Base-by-base conservation (phyloP, 371 early-diverging fungal species). In the Haplosporangium sp. region DNA sequence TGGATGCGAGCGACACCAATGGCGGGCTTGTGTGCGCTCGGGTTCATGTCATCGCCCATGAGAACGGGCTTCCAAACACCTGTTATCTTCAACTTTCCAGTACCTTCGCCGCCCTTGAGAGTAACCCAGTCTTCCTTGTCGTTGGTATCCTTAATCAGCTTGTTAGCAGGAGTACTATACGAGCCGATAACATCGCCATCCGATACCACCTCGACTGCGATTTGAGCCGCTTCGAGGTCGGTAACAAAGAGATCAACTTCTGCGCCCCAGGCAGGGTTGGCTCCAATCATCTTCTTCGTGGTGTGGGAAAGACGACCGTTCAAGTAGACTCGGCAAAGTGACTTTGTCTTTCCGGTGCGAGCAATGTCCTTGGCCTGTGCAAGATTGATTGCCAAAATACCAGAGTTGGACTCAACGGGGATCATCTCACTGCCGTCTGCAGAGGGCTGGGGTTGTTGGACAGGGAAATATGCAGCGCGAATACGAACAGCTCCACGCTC, bases 1-100 rank as follows among this genome's bases (percentile, higher is more conserved):
- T 89, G 87, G 21, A 96, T 74, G 43, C 92, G 88, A 23, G 97
- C 79, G 1, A 97, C 87, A 48, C 98, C 98, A 18, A 95, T 88
- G 7, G 95, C 88, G 18, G 88, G 84, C 16, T 81, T 83, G 46
- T 86, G 80, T 14, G 74, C 64, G 13, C 77, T 81, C 55, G 83
- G 84, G 43, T 70, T 83, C 40, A 83, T 48, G 58, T 83, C 81
- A 6, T 83, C 81, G 0, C 84, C 85, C 85, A 87, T 83, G 11
- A 85, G 60, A 1, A 89, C 85, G 0, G 89, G 86, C 64, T 87
- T 87, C 89, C 89, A 89, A 23, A 85, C 77, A 8, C 83, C 86
- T 41, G 83, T 86, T 18, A 89, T 38, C 47, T 85, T 81, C 42
- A 87, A 42, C 40, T 82, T 82, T 38, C 82, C 77, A 20, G 61